Evolutionary conservation across 2,329 filamentous ascomycete genomes (phyloP), one percentile per base, ranked within the genome.

Genomic region (Tolypocladium album): DNA sequence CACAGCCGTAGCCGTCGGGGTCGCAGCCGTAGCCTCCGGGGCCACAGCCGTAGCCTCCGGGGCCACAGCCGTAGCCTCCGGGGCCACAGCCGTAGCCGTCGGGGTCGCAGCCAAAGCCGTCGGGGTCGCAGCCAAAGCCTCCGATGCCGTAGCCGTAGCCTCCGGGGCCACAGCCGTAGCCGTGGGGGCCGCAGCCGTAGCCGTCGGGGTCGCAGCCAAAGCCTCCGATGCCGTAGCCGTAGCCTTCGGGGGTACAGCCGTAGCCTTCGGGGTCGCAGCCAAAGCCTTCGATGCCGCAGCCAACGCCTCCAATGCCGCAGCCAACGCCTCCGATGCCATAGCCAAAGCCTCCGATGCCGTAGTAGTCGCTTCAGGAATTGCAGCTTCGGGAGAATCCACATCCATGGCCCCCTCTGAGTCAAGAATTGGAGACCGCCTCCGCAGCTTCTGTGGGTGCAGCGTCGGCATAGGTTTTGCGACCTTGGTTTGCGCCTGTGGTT

Each of bases 331-430:
- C n/a, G n/a, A n/a, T n/a, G n/a, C n/a, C n/a, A n/a, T n/a, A n/a
- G n/a, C 52, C 22, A 22, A 11, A 45, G 36, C n/a, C 24, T 58
- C 45, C 11, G 56, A 58, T 20, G 58, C 52, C 20, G 36, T 24
- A 55, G 20, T n/a, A 17, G 20, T n/a, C 8, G 40, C 40, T 43
- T 55, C 40, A 11, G 56, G 60, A 20, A 57, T 42, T 24, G 40
- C 34, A 47, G 24, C n/a, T 24, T 58, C n/a, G 4, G 27, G 50
- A 4, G n/a, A n/a, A 50, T 62, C 59, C 24, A 60, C 27, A 24
- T 62, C 60, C 58, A 60, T 58, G 34, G 34, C 22, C 45, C 53
- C 55, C 13, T 58, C 57, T 20, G 1, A 24, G 12, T 55, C 55
- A n/a, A 36, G 12, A 6, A 9, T 38, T 8, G 31, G 3, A 55